Percentiles rank a stretch among this genome's conserved stretches.
These are phyloP conservation scores for Lactarius sp. DNA, from an alignment of 768 basidiomycete genomes.

Conservation along the genomic window DNA sequence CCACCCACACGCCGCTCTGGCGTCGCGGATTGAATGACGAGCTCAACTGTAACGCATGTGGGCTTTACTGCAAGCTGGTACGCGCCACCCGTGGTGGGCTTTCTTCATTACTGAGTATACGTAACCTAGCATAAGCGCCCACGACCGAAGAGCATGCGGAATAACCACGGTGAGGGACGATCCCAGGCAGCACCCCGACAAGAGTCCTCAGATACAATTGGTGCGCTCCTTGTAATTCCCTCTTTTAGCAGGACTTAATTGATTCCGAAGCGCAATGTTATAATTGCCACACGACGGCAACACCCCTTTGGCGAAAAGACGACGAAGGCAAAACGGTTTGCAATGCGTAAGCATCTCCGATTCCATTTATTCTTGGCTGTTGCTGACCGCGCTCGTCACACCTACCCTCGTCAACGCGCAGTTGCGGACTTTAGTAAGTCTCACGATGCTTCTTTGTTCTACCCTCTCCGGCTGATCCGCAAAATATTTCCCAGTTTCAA, in stretches of 20 bases:
- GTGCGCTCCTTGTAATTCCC: constrained; percentile 36
- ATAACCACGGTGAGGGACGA: constrained; percentile 67
- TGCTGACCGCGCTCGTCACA: neutral
- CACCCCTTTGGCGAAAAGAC: constrained; percentile 86
- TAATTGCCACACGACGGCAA: constrained; percentile 86
- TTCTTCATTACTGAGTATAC: neutral
- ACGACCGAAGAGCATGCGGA: constrained; percentile 83
- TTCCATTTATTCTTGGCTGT: neutral
- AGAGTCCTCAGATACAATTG: constrained; percentile 69
- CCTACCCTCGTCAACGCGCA: constrained; percentile 30
- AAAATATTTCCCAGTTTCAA: constrained; percentile 52
- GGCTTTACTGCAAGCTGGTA: constrained; percentile 82
- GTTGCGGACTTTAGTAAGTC: constrained; percentile 73
- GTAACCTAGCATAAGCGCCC: constrained; percentile 71
- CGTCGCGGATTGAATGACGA: constrained; percentile 82
- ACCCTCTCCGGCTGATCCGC: constrained; percentile 5
- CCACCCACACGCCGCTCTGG: constrained; percentile 86
- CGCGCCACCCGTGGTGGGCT: constrained; percentile 29
- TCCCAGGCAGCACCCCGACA: constrained; percentile 58
- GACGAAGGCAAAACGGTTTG: constrained; percentile 89
- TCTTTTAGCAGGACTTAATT: neutral
- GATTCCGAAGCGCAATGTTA: constrained; percentile 62
- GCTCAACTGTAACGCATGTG: constrained; percentile 86
- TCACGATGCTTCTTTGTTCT: neutral
- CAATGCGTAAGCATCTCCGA: constrained; percentile 62